Conservation (phyloP, 2,329 filamentous ascomycete genomes). For the Nigrospora sphaerica region DNA sequence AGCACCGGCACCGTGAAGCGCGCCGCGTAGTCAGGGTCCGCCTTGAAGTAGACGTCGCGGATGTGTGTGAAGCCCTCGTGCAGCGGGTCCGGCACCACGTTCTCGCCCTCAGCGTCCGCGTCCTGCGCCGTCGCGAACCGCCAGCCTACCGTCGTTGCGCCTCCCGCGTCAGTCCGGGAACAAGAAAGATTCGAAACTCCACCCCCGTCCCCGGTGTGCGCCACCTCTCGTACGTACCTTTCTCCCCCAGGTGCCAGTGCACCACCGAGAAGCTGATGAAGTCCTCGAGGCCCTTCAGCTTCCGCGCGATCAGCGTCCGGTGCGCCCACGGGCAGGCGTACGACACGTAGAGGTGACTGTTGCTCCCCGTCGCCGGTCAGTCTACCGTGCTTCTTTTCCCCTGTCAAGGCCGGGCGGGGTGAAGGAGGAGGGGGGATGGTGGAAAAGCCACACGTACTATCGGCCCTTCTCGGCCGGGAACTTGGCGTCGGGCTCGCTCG, state of each 20-base stretch:
- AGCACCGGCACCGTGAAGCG: constrained; percentile 85
- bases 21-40: constrained; percentile 63
- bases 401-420: too few species aligned
- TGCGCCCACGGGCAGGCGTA: constrained; percentile 95
- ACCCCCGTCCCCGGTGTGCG: too few species aligned
- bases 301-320: constrained; percentile 77
- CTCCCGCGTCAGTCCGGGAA: background rate
- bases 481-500: constrained; percentile 59
- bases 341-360: constrained; percentile 78
- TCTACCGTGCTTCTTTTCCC: background rate
- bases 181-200: too few species aligned
- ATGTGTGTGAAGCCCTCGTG: constrained; percentile 65
- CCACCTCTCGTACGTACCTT: constrained; percentile 26
- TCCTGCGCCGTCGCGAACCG: constrained; percentile 66
- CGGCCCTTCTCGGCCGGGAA: constrained; percentile 82
- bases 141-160: constrained; percentile 56
- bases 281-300: constrained; percentile 87
- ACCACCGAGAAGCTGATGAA: constrained; percentile 75
- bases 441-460: constrained; percentile 38
- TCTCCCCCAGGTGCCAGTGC: constrained; percentile 76
- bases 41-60: constrained; percentile 72
- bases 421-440: too few species aligned
- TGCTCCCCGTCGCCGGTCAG: background rate
- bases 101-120: constrained; percentile 46
- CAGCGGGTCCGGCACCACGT: constrained; percentile 61